Base-by-base conservation (phyloP, 2,329 filamentous ascomycete genomes). In the Pseudogymnoascus sp. region DNA sequence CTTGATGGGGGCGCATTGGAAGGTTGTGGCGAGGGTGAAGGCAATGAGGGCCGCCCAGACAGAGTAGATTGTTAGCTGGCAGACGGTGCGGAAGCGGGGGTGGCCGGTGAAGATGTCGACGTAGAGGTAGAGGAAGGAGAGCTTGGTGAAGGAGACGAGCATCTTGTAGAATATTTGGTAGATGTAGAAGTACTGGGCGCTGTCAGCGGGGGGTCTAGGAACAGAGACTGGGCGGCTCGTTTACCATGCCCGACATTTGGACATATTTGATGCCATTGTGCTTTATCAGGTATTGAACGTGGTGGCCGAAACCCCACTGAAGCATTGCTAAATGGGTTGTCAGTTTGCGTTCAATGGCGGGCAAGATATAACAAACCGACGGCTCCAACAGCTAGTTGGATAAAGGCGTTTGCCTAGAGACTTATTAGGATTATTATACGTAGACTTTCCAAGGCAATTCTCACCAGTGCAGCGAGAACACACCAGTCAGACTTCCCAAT, bases 91-190 rank as follows among this genome's bases (percentile, higher is more conserved):
- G 53, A 65, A 66, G 10, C 46, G 38, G 31, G 59, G 62, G 6
- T 65, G 64, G 10, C 60, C 62, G 33, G 50, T 65, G 37, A 64
- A 64, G 50, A 66, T 66, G 26, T 64, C 64, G 28, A 66, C 46
- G 24, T 65, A 43, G 16, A 66, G 61, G 22, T 65, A 40, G 40
- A 62, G 65, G 31, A 64, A 62, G 4, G 65, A 64, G 33, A 65
- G 40, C 38, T 66, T 66, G 6, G 65, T 65, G 46, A 66, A 60
- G 11, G 64, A 64, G 22, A 43, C 62, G 22, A 56, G 60, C 31
- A 60, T 59, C 61, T 66, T 65, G 50, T 65, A 66, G 31, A 66
- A 62, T 24, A 66, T 63, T 53, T 65, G 65, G 37, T 63, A 66
- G 10, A 66, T 56, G 46, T 60, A 66, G 33, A 66, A 66, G 64